Conservation (phyloP, 2,329 filamentous ascomycete genomes). For the Hansfordia pulvinata region DNA sequence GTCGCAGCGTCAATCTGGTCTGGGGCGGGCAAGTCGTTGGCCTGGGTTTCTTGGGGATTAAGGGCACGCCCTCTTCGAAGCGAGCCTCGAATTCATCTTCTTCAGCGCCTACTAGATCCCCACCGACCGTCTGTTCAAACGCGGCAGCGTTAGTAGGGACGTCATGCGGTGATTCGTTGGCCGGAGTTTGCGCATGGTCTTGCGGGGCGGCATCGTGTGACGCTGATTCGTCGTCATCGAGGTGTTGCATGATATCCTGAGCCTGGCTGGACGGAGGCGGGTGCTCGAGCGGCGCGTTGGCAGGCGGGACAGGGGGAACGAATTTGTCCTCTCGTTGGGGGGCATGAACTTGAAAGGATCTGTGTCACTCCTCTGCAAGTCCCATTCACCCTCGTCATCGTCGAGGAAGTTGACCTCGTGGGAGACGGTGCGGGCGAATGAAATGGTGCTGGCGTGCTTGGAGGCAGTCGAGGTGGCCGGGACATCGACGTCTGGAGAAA, state of each 20-base stretch:
- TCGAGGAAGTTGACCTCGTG: conserved; percentile 46
- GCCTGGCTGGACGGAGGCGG: conserved; percentile 34
- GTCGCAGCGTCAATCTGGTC: conserved; percentile 12
- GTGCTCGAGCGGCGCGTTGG: conserved; percentile 14
- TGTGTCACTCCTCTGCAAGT: conserved; percentile 32
- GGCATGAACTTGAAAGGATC: conserved; percentile 49
- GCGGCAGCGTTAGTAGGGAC: too few species aligned
- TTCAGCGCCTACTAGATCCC: conserved; percentile 24
- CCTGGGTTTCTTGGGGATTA: too few species aligned
- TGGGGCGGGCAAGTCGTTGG: too few species aligned
- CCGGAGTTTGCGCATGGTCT: too few species aligned
- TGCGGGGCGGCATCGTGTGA: too few species aligned
- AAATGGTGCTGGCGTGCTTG: conserved; percentile 47
- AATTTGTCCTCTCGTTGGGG: conserved; percentile 44
- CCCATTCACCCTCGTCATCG: conserved; percentile 46
- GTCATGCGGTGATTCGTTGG: too few species aligned
- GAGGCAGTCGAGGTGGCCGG: conserved; percentile 17
- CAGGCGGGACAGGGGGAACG: conserved; percentile 44
- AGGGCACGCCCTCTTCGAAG: conserved; percentile 56
- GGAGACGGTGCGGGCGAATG: conserved; percentile 50
- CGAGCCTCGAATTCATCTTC: conserved; percentile 39
- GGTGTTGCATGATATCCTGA: conserved; percentile 36
- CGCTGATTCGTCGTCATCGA: conserved; percentile 34
- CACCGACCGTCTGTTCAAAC: conserved; percentile 24
- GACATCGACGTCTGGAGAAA: conserved; percentile 5